These are phyloP conservation scores for Dictyostelium citrinum DNA, from an alignment of 78 protist genomes.

Conservation along the genomic window DNA sequence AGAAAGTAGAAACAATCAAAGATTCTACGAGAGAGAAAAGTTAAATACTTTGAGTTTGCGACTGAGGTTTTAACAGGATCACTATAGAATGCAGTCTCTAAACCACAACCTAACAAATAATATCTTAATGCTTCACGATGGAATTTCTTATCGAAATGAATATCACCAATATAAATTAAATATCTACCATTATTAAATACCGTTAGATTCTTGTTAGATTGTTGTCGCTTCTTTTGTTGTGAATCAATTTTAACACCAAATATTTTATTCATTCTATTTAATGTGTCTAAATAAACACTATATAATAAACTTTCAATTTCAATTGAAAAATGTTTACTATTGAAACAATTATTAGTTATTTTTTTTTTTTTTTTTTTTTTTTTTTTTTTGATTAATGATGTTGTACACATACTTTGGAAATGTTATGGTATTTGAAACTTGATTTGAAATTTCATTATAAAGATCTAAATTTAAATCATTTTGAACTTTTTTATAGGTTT, in stretches of 20 bases:
- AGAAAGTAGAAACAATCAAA: conserved; percentile 13
- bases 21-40: background rate
- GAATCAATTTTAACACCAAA: background rate
- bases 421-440: background rate
- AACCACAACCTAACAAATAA: conserved; percentile 25
- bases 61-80: background rate
- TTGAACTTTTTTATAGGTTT: conserved; percentile 22
- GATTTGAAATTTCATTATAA: conserved; percentile 9
- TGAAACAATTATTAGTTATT: too few species aligned
- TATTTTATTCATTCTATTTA: conserved; percentile 8
- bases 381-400: too few species aligned
- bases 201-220: background rate
- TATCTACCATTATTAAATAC: background rate
- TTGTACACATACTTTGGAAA: conserved; percentile 6
- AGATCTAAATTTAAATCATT: conserved; percentile 36
- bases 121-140: conserved; percentile 43
- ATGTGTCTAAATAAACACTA: conserved; percentile 19
- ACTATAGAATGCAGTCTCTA: conserved; percentile 34
- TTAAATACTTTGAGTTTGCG: background rate
- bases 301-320: background rate
- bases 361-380: too few species aligned
- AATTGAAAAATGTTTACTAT: conserved; percentile 5
- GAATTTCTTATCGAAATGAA: conserved; percentile 38
- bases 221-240: background rate
- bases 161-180: conserved; percentile 33